Base-by-base conservation (phyloP, 352 stramenopile genomes). In the Pythium folliculosum region DNA sequence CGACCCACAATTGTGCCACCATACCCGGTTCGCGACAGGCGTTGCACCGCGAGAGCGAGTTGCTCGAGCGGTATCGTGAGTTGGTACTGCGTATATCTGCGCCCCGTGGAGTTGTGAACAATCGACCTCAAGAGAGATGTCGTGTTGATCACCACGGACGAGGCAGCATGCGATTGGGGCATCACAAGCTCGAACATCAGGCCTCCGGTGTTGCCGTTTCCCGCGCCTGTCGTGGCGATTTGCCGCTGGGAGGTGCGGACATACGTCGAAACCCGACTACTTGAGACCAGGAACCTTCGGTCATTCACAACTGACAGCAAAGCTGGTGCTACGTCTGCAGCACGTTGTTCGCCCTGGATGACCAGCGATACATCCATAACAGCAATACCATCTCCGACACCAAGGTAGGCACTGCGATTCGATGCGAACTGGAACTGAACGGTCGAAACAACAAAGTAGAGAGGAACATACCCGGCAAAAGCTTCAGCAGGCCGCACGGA, bases 361-460 rank as follows among this genome's bases (percentile, higher is more conserved):
- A 64, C 17, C 12, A 84, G 44, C 32, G 78, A 75, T 7, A 84
- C 60, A 32, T 84, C 76, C 54, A 77, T 63, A 5, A 86, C 66
- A 3, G 60, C 52, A 51, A 86, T 77, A 13, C 78, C 78, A 23
- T 84, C 74, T 7, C 55, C 74, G 1, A 23, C 22, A n/a, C 61
- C 60, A 57, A 74, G 52, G 45, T 76, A 81, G 6, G 74, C 76
- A 9, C 65, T 79, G 45, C 61, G 63, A 45, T 71, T 78, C 8
- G 72, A 35, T 5, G 49, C 51, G 53, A 86, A 75, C 49, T 79
- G 74, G 45, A 84, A 81, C 27, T 63, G 32, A 21, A 83, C 78
- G 0, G 78, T 82, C 21, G 78, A 80, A 6, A 77, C 45, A 5
- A 86, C 71, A n/a, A 73, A 70, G 60, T 80, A 82, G 17, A 86